Conservation (phyloP, 2,329 filamentous ascomycete genomes). For the Microascus cirrosus region DNA sequence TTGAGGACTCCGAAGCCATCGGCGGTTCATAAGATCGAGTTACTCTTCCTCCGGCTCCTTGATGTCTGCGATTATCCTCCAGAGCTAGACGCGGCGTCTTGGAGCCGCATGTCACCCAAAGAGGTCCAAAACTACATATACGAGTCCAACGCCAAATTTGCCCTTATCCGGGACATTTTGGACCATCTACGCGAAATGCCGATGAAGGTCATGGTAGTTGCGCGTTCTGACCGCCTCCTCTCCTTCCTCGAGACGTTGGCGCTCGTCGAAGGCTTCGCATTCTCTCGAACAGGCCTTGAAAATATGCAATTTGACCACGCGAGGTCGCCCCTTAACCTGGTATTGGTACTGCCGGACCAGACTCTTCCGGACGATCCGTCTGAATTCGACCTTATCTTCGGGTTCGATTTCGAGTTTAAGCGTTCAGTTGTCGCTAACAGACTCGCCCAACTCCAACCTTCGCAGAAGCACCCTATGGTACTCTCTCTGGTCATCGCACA, state of each 20-base stretch:
- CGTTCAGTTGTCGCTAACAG: conserved; percentile 18
- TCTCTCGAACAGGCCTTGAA: conserved; percentile 19
- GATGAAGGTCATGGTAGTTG: conserved; percentile 41
- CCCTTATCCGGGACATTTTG: conserved; percentile 46
- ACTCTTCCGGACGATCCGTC: conserved; percentile 21
- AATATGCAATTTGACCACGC: conserved; percentile 15
- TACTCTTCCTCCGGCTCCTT: conserved; percentile 36
- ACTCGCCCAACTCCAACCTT: conserved; percentile 7
- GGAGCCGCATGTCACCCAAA: conserved; percentile 23
- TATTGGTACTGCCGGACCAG: conserved; percentile 28
- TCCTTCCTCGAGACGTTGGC: conserved; percentile 41
- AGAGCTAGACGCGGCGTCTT: conserved; percentile 31
- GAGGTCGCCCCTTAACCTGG: conserved; percentile 24
- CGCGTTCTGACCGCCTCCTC: conserved; percentile 34
- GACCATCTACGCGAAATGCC: conserved; percentile 27
- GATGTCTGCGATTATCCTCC: conserved; percentile 48
- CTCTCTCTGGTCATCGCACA: conserved; percentile 36
- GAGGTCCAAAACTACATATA: conserved; percentile 40
- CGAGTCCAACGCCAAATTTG: conserved; percentile 48
- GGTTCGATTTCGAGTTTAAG: conserved; percentile 39
- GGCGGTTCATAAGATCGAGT: conserved; percentile 34
- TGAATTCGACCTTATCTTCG: conserved; percentile 38
- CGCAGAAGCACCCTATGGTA: conserved; percentile 26
- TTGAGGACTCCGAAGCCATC: conserved; percentile 24
- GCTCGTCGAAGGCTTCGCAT: conserved; percentile 23